A percentile compares a stretch with the other conserved stretches of the same genome.
Conservation (phyloP, 2,329 filamentous ascomycete genomes). For the Lachnellula cervina region DNA sequence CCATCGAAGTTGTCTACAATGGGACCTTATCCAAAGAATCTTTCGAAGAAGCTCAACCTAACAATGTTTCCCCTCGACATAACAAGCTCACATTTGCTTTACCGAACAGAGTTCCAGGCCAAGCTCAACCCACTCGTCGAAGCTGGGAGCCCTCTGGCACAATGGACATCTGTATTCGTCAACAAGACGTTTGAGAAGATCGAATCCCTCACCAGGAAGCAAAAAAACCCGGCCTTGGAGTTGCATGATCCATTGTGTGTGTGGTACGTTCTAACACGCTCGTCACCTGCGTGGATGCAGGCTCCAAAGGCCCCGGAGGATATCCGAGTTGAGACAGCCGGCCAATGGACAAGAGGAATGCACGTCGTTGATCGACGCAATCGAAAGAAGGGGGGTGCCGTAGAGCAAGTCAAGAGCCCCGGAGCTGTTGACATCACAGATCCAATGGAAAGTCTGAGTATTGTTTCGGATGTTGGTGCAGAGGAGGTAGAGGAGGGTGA, state of each 20-base stretch:
- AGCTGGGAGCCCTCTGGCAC: conserved; percentile 65
- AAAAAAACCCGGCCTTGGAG: conserved; percentile 53
- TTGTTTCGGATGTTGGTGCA: conserved; percentile 37
- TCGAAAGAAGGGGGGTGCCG: conserved; percentile 43
- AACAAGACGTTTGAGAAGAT: conserved; percentile 66
- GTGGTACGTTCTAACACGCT: conserved; percentile 68
- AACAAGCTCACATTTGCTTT: conserved; percentile 65
- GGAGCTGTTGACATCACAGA: conserved; percentile 33
- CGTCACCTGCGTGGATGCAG: conserved; percentile 53
- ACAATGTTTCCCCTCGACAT: conserved; percentile 74
- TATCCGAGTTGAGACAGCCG: conserved; percentile 80
- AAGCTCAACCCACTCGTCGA: conserved; percentile 51
- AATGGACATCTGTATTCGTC: conserved; percentile 70
- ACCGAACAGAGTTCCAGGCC: conserved; percentile 52
- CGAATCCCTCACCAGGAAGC: conserved; percentile 55
- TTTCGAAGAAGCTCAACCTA: conserved; percentile 60
- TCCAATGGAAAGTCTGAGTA: conserved; percentile 32
- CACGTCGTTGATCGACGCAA: conserved; percentile 74
- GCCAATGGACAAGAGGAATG: conserved; percentile 94
- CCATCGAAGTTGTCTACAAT: conserved; percentile 47
- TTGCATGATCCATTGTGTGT: conserved; percentile 75
- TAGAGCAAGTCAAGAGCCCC: conserved; percentile 28
- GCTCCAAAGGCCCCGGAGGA: conserved; percentile 62
- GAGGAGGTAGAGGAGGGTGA: conserved; percentile 44
- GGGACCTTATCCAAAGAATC: conserved; percentile 56